phyloP scores from a whole-genome alignment of 805 yeast genomes.

The Yamadazyma philogaea region DNA sequence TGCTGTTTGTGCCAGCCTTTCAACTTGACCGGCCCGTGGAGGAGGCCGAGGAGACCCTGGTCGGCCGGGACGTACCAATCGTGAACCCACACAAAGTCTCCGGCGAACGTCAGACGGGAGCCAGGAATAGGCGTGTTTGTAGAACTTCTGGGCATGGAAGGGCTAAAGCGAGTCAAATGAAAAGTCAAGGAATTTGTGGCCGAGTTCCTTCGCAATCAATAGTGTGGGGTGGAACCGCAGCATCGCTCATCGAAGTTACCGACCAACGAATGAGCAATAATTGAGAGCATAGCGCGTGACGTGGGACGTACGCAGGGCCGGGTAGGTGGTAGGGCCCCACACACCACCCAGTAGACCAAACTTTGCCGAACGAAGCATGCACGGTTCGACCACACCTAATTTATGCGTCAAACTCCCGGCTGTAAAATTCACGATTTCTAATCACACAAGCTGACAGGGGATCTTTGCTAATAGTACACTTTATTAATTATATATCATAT shows the following conservation, averaged over 20 bases:
- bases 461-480: too few relatives aligned
- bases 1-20: slow-evolving; percentile 40
- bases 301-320: too few relatives aligned
- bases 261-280: too few relatives aligned
- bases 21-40: slow-evolving; percentile 16
- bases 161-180: background rate
- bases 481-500: background rate
- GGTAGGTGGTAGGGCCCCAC: too few relatives aligned
- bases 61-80: slow-evolving; percentile 35
- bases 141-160: slow-evolving; percentile 13
- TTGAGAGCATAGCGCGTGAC: too few relatives aligned
- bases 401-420: too few relatives aligned
- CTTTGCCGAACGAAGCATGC: too few relatives aligned
- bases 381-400: too few relatives aligned
- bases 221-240: slow-evolving; percentile 1
- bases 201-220: background rate
- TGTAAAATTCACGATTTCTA: too few relatives aligned
- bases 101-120: slow-evolving; percentile 2
- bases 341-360: too few relatives aligned
- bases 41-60: slow-evolving; percentile 3
- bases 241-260: too few relatives aligned
- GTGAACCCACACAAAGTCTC: slow-evolving; percentile 28
- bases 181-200: background rate
- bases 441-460: too few relatives aligned
- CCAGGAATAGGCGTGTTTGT: slow-evolving; percentile 17